Percentiles rank a stretch among this genome's conserved stretches.
These are phyloP conservation scores for Fusarium beomiforme DNA, from an alignment of 2,329 filamentous ascomycete species.

Conservation along the genomic window DNA sequence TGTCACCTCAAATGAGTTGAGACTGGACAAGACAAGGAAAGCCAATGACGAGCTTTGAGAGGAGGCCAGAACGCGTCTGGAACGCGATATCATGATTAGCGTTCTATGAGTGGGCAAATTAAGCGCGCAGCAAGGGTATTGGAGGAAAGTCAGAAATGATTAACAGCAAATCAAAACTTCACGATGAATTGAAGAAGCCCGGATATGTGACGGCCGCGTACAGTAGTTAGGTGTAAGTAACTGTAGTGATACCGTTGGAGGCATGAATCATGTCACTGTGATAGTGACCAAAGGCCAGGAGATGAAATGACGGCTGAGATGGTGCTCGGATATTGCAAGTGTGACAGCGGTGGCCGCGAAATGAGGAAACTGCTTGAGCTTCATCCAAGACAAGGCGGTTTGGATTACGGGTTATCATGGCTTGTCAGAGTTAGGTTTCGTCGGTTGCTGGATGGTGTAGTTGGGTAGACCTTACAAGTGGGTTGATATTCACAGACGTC, in stretches of 20 bases:
- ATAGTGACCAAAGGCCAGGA: slow-evolving; percentile 5
- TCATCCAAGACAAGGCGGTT: slow-evolving; percentile 6
- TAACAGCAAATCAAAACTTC: slow-evolving; percentile 34
- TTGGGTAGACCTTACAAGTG: slow-evolving; percentile 11
- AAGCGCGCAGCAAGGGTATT: slow-evolving; percentile 37
- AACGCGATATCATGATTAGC: slow-evolving; percentile 28
- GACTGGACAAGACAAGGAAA: slow-evolving; percentile 24
- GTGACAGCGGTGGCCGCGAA: background rate
- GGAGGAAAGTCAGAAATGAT: slow-evolving; percentile 4
- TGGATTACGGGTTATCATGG: background rate
- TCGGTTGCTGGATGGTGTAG: slow-evolving; percentile 2
- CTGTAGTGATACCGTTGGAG: slow-evolving; percentile 4
- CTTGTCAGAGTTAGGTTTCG: background rate
- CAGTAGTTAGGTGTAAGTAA: too few relatives aligned
- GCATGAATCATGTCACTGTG: slow-evolving; percentile 20
- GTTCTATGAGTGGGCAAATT: slow-evolving; percentile 25
- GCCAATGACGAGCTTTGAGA: slow-evolving; percentile 32
- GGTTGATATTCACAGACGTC: slow-evolving; percentile 11
- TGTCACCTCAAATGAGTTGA: slow-evolving; percentile 16
- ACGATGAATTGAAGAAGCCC: slow-evolving; percentile 1
- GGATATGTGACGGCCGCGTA: slow-evolving; percentile 30
- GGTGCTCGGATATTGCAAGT: slow-evolving; percentile 13
- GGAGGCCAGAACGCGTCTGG: slow-evolving; percentile 21
- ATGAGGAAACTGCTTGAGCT: background rate
- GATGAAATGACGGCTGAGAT: slow-evolving; percentile 18